Evolutionary conservation across 1,284 basidiomycete genomes (phyloP).

Genomic region (Clitocybe nebularis): DNA sequence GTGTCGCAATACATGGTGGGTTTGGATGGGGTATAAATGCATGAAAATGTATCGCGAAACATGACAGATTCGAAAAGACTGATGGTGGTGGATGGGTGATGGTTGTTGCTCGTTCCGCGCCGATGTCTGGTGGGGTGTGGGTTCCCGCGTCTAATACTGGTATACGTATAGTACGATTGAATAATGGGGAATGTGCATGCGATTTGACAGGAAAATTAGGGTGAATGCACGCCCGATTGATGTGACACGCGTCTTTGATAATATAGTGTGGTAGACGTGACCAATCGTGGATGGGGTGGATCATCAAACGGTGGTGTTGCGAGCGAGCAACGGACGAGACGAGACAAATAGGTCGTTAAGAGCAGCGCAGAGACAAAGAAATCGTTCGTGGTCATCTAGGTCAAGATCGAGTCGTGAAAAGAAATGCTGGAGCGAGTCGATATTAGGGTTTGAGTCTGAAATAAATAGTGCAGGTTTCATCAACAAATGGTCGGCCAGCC

Average conservation of each 20-base stretch:
- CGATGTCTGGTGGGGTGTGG: conserved; percentile 3
- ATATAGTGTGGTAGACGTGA: conserved; percentile 8
- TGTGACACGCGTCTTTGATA: conserved; percentile 1
- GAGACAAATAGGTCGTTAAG: conserved; percentile 44
- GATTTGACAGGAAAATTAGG: conserved; percentile 1
- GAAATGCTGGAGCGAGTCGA: conserved; percentile 5
- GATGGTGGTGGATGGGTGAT: conserved; percentile 10
- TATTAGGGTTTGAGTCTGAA: conserved; percentile 3
- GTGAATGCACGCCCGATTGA: background rate
- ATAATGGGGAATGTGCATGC: conserved; percentile 5
- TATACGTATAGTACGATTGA: conserved; percentile 7
- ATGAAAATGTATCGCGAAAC: conserved; percentile 20
- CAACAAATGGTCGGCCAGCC: background rate
- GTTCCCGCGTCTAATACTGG: conserved; percentile 12
- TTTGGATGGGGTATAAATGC: conserved; percentile 13
- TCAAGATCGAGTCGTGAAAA: conserved; percentile 24
- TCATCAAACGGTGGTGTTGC: conserved; percentile 13
- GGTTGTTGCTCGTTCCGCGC: conserved; percentile 11
- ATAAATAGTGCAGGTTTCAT: conserved; percentile 6
- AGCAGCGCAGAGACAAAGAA: conserved; percentile 51
- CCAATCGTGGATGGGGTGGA: conserved; percentile 6
- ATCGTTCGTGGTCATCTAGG: conserved; percentile 25
- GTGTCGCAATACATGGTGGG: conserved; percentile 23
- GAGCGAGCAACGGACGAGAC: conserved; percentile 46
- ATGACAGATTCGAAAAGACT: conserved; percentile 14